Conservation (phyloP, 106 monocot species). For the Cymbidium sinense region DNA sequence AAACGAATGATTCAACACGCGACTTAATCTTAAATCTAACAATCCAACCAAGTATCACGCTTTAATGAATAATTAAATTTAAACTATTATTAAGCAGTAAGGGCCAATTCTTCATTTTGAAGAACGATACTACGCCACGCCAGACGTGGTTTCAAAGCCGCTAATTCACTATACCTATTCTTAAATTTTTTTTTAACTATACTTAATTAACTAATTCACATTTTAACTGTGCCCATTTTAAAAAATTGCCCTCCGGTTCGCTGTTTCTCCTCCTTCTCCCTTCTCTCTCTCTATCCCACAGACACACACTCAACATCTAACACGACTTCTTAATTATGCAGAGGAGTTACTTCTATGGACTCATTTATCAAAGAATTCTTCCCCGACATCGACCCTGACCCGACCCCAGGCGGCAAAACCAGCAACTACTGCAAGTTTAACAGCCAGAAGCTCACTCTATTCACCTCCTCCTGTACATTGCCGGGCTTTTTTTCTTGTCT, state of each 20-base stretch:
- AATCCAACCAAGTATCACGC: no score
- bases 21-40: no score
- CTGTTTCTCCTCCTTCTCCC: slow-evolving; percentile 25
- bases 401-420: background rate
- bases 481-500: slow-evolving; percentile 72
- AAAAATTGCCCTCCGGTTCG: background rate
- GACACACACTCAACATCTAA: background rate
- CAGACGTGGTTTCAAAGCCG: no score
- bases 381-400: background rate
- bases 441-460: slow-evolving; percentile 7
- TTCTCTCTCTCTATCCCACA: slow-evolving; percentile 86
- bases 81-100: no score
- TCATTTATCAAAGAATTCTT: slow-evolving; percentile 11
- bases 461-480: slow-evolving; percentile 40
- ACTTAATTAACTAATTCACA: no score
- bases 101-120: no score
- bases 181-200: no score
- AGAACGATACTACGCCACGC: no score
- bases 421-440: slow-evolving; percentile 13
- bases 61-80: no score
- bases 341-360: slow-evolving; percentile 11
- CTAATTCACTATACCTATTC: no score
- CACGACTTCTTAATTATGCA: background rate
- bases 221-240: no score
- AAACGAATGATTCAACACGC: no score